Evolutionary conservation across 2,329 filamentous ascomycete species (phyloP).

Genomic region (Ophiostoma populinum): DNA sequence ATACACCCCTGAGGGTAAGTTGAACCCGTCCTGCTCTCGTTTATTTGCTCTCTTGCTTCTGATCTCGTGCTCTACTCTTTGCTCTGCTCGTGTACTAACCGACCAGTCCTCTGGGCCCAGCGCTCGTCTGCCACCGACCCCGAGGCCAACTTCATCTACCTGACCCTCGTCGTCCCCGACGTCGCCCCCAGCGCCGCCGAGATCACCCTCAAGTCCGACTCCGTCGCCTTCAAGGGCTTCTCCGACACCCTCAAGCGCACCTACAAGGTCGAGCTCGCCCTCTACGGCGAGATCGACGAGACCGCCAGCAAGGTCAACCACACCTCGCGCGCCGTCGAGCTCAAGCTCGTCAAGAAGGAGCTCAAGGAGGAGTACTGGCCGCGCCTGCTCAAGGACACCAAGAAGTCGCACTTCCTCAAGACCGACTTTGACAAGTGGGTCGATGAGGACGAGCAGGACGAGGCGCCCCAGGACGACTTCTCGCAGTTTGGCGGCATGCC

Average conservation of each 20-base stretch:
- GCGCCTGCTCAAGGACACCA: constrained; percentile 72
- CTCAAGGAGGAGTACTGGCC: constrained; percentile 92
- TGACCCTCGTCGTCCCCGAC: constrained; percentile 80
- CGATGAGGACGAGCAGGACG: constrained; percentile 96
- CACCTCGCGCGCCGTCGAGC: constrained; percentile 71
- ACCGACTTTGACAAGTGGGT: constrained; percentile 99
- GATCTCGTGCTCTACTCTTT: too few relatives aligned
- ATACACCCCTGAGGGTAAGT: constrained; percentile 24
- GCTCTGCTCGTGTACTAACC: too few relatives aligned
- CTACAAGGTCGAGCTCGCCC: constrained; percentile 72
- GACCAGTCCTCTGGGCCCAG: constrained; percentile 86
- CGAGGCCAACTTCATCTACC: constrained; percentile 85
- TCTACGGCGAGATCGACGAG: constrained; percentile 82
- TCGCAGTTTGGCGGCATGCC: constrained; percentile 43
- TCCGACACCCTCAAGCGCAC: constrained; percentile 71
- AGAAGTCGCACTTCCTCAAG: constrained; percentile 86
- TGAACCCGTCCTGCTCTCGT: too few relatives aligned
- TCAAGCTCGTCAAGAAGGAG: constrained; percentile 95
- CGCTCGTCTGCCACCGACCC: constrained; percentile 68
- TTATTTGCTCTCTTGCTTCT: background rate
- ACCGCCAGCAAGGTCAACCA: constrained; percentile 74
- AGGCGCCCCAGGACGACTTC: constrained; percentile 65
- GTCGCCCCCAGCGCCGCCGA: constrained; percentile 59
- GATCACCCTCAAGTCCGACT: constrained; percentile 64
- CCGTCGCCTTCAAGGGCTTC: constrained; percentile 66